A percentile compares a stretch with the other conserved stretches of the same genome.
These are phyloP conservation scores for Vishniacozyma victoriae DNA, from an alignment of 768 basidiomycete species.

Conservation along the genomic window DNA sequence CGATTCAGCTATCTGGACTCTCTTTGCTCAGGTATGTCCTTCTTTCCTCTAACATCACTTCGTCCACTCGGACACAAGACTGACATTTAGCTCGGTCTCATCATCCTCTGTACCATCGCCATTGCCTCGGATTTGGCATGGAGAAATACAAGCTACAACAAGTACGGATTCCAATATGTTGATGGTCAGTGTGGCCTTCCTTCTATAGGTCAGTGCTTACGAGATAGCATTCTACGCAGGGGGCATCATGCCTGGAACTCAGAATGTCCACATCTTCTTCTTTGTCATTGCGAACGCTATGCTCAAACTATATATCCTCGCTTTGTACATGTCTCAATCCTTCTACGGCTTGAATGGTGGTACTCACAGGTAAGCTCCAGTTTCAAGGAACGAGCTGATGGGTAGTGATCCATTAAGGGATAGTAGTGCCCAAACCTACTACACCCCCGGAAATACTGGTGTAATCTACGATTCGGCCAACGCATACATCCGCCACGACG, in stretches of 20 bases:
- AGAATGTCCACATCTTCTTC: constrained; percentile 12
- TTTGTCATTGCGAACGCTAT: constrained; percentile 24
- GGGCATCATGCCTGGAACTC: constrained; percentile 11
- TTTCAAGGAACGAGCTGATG: no score
- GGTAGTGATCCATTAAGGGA: background rate
- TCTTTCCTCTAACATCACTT: background rate
- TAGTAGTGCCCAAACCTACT: background rate
- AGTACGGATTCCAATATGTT: constrained; percentile 11
- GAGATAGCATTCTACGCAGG: constrained; percentile 10
- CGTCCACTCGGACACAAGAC: background rate
- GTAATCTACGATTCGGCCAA: no score
- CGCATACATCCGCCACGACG: no score
- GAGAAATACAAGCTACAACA: constrained; percentile 6
- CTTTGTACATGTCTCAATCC: constrained; percentile 22
- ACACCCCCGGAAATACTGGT: no score
- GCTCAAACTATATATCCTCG: constrained; percentile 22
- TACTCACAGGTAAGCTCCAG: background rate
- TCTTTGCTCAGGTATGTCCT: constrained; percentile 12
- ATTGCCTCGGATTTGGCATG: constrained; percentile 18
- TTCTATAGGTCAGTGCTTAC: background rate
- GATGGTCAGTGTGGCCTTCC: constrained; percentile 1
- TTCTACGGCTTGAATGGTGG: constrained; percentile 21
- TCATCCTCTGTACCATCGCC: constrained; percentile 6
- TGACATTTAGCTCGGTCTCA: constrained; percentile 14
- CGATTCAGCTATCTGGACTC: constrained; percentile 13